Conservation (phyloP, 805 yeast species). For the Starmerella ratchasimensis region DNA sequence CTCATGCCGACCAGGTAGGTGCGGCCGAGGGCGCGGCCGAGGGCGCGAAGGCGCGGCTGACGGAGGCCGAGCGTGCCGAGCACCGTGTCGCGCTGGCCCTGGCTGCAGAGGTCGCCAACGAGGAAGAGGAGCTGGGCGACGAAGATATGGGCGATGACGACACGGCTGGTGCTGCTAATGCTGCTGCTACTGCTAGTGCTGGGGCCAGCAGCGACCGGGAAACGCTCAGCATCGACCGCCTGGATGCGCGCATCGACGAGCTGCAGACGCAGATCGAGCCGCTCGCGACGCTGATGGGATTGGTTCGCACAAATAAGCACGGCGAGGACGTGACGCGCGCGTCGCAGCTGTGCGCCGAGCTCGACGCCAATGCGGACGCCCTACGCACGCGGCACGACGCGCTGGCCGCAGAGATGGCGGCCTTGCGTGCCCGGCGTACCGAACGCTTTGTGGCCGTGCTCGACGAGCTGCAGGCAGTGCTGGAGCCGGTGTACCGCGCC, state of each 20-base stretch:
- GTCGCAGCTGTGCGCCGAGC: not conserved
- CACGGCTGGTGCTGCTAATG: not conserved
- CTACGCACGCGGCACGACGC: slow-evolving; percentile 8
- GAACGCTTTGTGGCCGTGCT: slow-evolving; percentile 58
- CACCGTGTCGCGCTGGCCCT: slow-evolving; percentile 5
- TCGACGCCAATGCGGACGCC: slow-evolving; percentile 6
- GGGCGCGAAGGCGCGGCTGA: slow-evolving; percentile 6
- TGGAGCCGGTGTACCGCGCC: slow-evolving; percentile 73
- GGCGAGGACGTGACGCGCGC: not conserved
- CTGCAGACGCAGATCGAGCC: slow-evolving; percentile 6
- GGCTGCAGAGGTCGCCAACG: slow-evolving; percentile 5
- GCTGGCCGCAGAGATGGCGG: slow-evolving; percentile 32
- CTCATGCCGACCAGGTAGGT: slow-evolving; percentile 49
- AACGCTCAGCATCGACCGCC: slow-evolving; percentile 9
- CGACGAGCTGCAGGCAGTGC: slow-evolving; percentile 54
- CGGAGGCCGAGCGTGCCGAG: slow-evolving; percentile 13
- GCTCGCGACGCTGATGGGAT: slow-evolving; percentile 1
- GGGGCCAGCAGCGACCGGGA: not conserved
- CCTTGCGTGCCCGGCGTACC: slow-evolving; percentile 45
- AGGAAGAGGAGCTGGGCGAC: not conserved
- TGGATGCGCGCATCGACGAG: slow-evolving; percentile 2
- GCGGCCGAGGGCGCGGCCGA: slow-evolving; percentile 12
- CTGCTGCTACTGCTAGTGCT: not conserved
- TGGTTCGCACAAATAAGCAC: not conserved
- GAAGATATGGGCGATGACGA: slow-evolving; percentile 1